Percentiles rank a stretch among this genome's conserved stretches.
phyloP scores from a whole-genome alignment of 345 rosid genomes.

The Salix suchowensis region DNA sequence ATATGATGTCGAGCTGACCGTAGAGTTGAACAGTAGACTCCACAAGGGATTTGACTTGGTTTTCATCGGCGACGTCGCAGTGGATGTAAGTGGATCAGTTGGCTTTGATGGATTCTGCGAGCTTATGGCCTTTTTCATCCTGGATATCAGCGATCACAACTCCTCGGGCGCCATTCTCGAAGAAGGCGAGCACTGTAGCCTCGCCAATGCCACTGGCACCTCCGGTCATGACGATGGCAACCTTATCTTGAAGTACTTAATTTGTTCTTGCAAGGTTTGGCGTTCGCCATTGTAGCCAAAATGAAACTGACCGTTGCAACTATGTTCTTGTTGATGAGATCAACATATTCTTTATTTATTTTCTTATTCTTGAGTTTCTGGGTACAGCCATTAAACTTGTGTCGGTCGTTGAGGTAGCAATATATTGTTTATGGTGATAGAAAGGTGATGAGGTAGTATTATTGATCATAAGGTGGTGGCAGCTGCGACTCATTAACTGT shows the following conservation, averaged over 20 bases:
- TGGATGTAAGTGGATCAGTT: constrained; percentile 16
- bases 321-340: no score
- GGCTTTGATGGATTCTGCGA: constrained; percentile 23
- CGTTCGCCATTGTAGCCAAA: neutral
- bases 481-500: no score
- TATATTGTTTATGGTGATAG: no score
- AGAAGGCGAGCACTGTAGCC: constrained; percentile 19
- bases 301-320: no score
- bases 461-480: no score
- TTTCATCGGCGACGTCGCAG: constrained; percentile 35
- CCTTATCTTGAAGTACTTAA: constrained; percentile 4
- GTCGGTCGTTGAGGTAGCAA: no score
- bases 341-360: no score
- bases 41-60: constrained; percentile 32
- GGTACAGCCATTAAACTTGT: no score
- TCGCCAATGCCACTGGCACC: constrained; percentile 32
- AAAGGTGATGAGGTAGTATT: no score
- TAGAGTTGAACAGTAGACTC: constrained; percentile 18
- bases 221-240: constrained; percentile 25
- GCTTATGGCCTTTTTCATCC: constrained; percentile 22
- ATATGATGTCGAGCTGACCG: constrained; percentile 23
- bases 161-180: constrained; percentile 19
- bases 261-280: neutral
- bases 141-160: constrained; percentile 38
- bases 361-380: no score